These are phyloP conservation scores for Fraxinus velutina DNA, from an alignment of 305 asterid genomes.

Conservation along the genomic window DNA sequence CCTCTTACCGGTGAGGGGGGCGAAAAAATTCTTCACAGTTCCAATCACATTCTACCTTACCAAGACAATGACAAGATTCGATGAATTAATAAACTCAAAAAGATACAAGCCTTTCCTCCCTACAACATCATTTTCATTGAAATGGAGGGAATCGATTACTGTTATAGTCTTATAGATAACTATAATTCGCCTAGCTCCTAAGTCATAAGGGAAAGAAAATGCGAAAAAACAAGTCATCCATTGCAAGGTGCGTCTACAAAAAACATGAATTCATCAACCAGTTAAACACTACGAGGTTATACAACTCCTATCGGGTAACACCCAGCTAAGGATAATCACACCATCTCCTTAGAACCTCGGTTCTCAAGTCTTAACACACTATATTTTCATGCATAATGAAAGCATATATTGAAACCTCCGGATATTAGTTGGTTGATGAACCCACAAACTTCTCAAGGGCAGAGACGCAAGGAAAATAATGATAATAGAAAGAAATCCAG, in stretches of 20 bases:
- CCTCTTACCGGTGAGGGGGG: background rate
- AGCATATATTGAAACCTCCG: background rate
- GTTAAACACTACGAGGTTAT: background rate
- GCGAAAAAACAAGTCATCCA: background rate
- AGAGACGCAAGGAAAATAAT: background rate
- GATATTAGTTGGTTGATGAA: background rate
- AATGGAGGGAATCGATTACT: background rate
- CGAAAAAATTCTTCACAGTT: background rate
- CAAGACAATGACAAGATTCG: background rate
- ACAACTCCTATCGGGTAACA: background rate
- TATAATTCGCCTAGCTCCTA: background rate
- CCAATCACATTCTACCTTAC: background rate
- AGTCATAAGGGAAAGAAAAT: background rate
- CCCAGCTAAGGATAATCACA: background rate
- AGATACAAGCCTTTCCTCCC: background rate
- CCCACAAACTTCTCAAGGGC: conserved; percentile 4
- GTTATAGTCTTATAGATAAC: background rate
- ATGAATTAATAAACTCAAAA: background rate
- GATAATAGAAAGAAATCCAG: background rate
- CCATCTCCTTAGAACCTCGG: background rate
- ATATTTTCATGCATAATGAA: background rate
- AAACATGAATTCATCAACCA: background rate
- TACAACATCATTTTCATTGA: background rate
- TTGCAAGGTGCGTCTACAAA: background rate
- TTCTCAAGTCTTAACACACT: background rate